Evolutionary conservation across 1,284 basidiomycete species (phyloP), one percentile per base, ranked within the genome.

Genomic region (Cystodermella granulosa): DNA sequence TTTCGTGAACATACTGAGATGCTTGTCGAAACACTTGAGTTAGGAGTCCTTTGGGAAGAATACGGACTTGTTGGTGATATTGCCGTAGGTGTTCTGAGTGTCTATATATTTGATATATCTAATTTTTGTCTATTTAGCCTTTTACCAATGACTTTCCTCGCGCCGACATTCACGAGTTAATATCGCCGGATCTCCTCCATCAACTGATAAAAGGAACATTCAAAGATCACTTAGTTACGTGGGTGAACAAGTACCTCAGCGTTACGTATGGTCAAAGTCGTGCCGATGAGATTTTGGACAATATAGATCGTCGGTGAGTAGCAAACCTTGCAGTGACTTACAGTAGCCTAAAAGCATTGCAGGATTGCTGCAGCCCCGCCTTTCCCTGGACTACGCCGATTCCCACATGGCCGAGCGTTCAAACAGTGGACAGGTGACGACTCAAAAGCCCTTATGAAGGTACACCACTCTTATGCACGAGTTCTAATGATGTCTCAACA

Each of bases 151-250:
- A 47, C n/a, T 68, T 66, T 46, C 65, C 62, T 2, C 51, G 59
- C 21, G 62, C 57, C 1, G 59, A 71, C 42, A 68, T 71, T 3
- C 57, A 67, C 43, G 52, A 61, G 0, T 34, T 52, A 4, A 14
- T 57, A n/a, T 50, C 67, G 4, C 59, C 65, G 1, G 66, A 72
- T 45, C 54, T 69, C 2, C 57, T 72, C 0, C 68, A 71, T 47
- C 66, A 70, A 44, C 11, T 70, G 1, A 55, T 56, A 20, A 56
- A 56, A 22, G 53, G 53, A 1, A 46, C 45, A 0, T 57, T 57
- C 35, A 61, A 61, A 34, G 61, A 62, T 46, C 61, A 57, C 38
- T 43, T 63, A 2, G 58, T 63, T 1, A 49, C 45, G 1, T 64
- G 63, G 63, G 46, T 58, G 0, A 40, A 24, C 0, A 43, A 57